phyloP scores from a whole-genome alignment of 257 asterid genomes.

The Solanum medicagineum region DNA sequence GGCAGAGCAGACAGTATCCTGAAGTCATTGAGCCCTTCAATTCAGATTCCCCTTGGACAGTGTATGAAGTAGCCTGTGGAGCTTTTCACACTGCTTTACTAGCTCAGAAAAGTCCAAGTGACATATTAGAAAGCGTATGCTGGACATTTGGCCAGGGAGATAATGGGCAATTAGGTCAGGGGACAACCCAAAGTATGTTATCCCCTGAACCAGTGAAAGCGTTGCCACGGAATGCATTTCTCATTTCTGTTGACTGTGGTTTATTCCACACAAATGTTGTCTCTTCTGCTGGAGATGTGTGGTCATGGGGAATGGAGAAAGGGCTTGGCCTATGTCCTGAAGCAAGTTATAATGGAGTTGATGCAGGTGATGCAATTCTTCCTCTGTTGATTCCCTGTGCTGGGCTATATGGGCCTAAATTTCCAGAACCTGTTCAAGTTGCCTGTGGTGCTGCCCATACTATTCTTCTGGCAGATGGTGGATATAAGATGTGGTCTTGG shows the following conservation, averaged over 20 bases:
- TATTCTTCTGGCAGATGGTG: constrained; percentile 54
- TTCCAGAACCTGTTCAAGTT: constrained; percentile 48
- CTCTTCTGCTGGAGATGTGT: constrained; percentile 71
- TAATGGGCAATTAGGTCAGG: constrained; percentile 93
- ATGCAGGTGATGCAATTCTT: constrained; percentile 70
- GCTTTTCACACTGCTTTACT: constrained; percentile 74
- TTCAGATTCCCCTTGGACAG: constrained; percentile 50
- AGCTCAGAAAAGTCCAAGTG: constrained; percentile 33
- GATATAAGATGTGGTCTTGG: constrained; percentile 85
- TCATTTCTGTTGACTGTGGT: constrained; percentile 72
- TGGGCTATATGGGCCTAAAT: constrained; percentile 24
- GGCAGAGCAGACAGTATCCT: constrained; percentile 42
- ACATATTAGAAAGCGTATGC: constrained; percentile 51
- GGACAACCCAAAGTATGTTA: constrained; percentile 38
- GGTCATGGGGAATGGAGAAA: constrained; percentile 99
- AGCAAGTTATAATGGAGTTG: constrained; percentile 55
- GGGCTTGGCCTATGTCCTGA: constrained; percentile 89
- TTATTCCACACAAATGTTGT: constrained; percentile 75
- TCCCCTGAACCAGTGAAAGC: constrained; percentile 50
- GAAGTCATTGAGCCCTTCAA: constrained; percentile 42
- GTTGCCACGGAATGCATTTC: constrained; percentile 37
- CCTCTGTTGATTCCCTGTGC: constrained; percentile 38
- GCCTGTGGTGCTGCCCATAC: constrained; percentile 97
- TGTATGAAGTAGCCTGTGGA: constrained; percentile 73
- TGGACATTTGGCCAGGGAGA: constrained; percentile 92